Evolutionary conservation across 2,329 filamentous ascomycete species (phyloP).

Genomic region (Nemania sp.): DNA sequence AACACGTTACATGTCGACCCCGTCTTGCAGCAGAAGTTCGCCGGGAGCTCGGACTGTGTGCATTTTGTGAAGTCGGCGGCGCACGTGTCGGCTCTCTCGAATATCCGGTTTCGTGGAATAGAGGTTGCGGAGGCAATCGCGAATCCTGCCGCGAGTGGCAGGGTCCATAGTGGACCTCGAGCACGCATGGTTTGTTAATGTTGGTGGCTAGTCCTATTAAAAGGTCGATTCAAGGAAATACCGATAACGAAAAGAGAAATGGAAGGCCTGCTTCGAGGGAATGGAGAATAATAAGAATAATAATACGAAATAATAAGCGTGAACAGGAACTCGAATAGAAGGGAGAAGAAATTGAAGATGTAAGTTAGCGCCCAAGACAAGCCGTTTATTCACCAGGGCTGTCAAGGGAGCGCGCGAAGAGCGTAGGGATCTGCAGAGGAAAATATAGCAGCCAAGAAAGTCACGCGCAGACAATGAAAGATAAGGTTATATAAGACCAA

Average conservation of each 20-base stretch:
- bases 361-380: slow-evolving; percentile 39
- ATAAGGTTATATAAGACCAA: slow-evolving; percentile 5
- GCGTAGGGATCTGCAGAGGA: slow-evolving; percentile 35
- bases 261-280: slow-evolving; percentile 8
- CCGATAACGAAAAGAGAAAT: slow-evolving; percentile 7
- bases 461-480: slow-evolving; percentile 48
- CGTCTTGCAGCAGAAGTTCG: slow-evolving; percentile 74
- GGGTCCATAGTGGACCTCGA: slow-evolving; percentile 51
- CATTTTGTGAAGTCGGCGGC: slow-evolving; percentile 66
- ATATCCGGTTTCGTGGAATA: slow-evolving; percentile 54
- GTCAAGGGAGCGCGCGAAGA: slow-evolving; percentile 29
- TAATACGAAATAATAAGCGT: slow-evolving; percentile 33
- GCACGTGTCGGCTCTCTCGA: slow-evolving; percentile 63
- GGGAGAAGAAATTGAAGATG: slow-evolving; percentile 23
- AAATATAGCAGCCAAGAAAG: slow-evolving; percentile 45
- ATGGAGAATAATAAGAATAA: slow-evolving; percentile 21
- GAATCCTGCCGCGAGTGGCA: slow-evolving; percentile 54
- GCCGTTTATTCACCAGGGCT: slow-evolving; percentile 41
- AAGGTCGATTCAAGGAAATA: slow-evolving; percentile 12
- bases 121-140: slow-evolving; percentile 54
- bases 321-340: slow-evolving; percentile 32
- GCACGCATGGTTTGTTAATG: slow-evolving; percentile 47
- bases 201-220: neutral
- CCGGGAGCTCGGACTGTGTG: slow-evolving; percentile 64
- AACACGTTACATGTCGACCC: slow-evolving; percentile 68